A percentile compares a stretch with the other conserved stretches of the same genome.
Conservation (phyloP, 2,329 filamentous ascomycete species). For the Lasiodiplodia sp. region DNA sequence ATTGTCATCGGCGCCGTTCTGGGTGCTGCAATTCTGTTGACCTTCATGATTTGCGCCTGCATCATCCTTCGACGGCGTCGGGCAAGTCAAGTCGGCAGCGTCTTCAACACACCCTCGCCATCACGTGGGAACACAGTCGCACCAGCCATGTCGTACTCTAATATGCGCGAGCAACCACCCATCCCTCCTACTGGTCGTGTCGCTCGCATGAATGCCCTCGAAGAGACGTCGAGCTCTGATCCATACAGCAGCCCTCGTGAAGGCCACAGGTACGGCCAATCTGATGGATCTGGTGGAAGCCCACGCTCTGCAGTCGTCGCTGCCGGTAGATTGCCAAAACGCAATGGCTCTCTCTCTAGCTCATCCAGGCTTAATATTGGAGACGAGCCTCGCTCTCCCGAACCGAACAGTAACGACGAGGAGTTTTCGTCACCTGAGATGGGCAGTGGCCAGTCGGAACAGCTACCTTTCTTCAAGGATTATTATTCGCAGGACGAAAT, state of each 20-base stretch:
- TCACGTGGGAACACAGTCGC: slow-evolving; percentile 47
- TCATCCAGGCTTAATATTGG: slow-evolving; percentile 73
- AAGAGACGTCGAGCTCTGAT: slow-evolving; percentile 70
- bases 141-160: slow-evolving; percentile 51
- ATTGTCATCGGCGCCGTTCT: slow-evolving; percentile 83
- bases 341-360: slow-evolving; percentile 89
- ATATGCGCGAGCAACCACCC: slow-evolving; percentile 67
- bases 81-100: slow-evolving; percentile 71
- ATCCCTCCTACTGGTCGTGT: slow-evolving; percentile 63
- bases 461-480: slow-evolving; percentile 95
- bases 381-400: slow-evolving; percentile 69
- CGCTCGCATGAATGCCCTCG: slow-evolving; percentile 92
- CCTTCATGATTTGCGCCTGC: slow-evolving; percentile 67
- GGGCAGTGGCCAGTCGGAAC: slow-evolving; percentile 91
- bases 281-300: slow-evolving; percentile 17
- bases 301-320: slow-evolving; percentile 23
- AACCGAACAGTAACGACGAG: slow-evolving; percentile 54
- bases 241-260: slow-evolving; percentile 51
- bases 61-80: slow-evolving; percentile 64
- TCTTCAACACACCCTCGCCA: slow-evolving; percentile 91
- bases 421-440: slow-evolving; percentile 84
- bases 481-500: slow-evolving; percentile 99
- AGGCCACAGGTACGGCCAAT: slow-evolving; percentile 38
- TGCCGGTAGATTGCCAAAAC: slow-evolving; percentile 65
- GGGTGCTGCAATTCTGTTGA: slow-evolving; percentile 73